Conservation (phyloP, 1,139 yeast species). For the Protomyces macrosporus region DNA sequence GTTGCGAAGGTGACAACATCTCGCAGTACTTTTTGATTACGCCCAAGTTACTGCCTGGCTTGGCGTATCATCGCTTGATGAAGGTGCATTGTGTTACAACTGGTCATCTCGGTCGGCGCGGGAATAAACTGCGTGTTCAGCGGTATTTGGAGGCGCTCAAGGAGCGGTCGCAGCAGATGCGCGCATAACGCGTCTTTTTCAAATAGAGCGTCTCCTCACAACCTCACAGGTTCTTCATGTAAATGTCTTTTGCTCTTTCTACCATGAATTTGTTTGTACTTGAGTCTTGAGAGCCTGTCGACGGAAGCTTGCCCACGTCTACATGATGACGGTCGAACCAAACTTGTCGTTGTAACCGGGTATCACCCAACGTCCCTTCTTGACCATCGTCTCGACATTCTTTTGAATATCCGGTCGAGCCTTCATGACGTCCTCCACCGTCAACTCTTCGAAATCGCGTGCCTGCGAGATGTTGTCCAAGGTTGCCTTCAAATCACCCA, state of each 20-base stretch:
- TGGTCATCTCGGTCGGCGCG: slow-evolving; percentile 39
- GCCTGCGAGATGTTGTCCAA: slow-evolving; percentile 91
- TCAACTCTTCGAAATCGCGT: slow-evolving; percentile 94
- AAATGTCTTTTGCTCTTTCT: too few relatives aligned
- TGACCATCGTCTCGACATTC: slow-evolving; percentile 90
- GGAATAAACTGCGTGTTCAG: slow-evolving; percentile 13
- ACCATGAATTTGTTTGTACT: too few relatives aligned
- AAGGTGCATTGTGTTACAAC: slow-evolving; percentile 80
- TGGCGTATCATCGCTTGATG: slow-evolving; percentile 77
- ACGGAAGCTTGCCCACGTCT: not conserved
- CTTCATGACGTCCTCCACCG: slow-evolving; percentile 87
- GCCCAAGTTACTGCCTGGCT: slow-evolving; percentile 77
- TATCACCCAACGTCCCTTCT: slow-evolving; percentile 96
- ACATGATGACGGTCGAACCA: slow-evolving; percentile 25
- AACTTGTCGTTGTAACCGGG: slow-evolving; percentile 63
- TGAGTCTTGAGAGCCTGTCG: too few relatives aligned
- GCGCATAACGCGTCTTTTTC: not conserved
- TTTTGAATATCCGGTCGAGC: slow-evolving; percentile 98
- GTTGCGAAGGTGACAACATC: slow-evolving; percentile 56
- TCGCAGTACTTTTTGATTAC: slow-evolving; percentile 77
- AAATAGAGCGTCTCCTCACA: not conserved
- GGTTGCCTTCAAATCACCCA: slow-evolving; percentile 78
- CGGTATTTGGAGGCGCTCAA: slow-evolving; percentile 17
- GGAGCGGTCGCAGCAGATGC: slow-evolving; percentile 8
- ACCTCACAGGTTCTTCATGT: too few relatives aligned